Evolutionary conservation across 768 basidiomycete species (phyloP).

Genomic region (Pisolithus microcarpus): DNA sequence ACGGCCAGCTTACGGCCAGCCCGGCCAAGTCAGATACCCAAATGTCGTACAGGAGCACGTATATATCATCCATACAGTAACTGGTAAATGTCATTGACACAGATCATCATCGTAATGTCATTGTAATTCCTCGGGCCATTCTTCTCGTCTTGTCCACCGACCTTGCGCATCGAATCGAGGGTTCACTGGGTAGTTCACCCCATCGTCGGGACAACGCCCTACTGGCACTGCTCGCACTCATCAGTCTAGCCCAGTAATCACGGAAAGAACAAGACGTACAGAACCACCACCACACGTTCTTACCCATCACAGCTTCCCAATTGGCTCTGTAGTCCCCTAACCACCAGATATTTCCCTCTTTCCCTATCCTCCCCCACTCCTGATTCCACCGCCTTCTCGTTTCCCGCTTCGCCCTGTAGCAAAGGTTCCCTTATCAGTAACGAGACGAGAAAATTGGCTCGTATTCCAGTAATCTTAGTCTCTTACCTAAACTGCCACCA

Average conservation of each 20-base stretch:
- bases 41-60: too few species aligned
- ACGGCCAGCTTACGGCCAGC: background rate
- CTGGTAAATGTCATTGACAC: background rate
- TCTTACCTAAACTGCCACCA: slow-evolving; percentile 52
- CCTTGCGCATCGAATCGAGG: slow-evolving; percentile 69
- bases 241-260: slow-evolving; percentile 4
- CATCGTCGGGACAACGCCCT: slow-evolving; percentile 52
- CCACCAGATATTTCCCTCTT: slow-evolving; percentile 88
- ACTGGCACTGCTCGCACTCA: slow-evolving; percentile 31
- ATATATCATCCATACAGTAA: too few species aligned
- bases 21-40: background rate
- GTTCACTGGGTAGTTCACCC: slow-evolving; percentile 58
- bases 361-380: slow-evolving; percentile 73
- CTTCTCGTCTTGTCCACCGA: slow-evolving; percentile 53
- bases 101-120: slow-evolving; percentile 20
- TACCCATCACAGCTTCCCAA: slow-evolving; percentile 85
- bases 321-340: slow-evolving; percentile 50
- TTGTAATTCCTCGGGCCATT: slow-evolving; percentile 64
- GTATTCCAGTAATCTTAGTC: too few species aligned
- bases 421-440: background rate
- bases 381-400: slow-evolving; percentile 53
- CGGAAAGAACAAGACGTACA: slow-evolving; percentile 42
- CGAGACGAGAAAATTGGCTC: background rate
- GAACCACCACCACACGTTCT: slow-evolving; percentile 61
- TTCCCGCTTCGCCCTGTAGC: slow-evolving; percentile 42